A percentile compares a stretch with the other conserved stretches of the same genome.
Conservation (phyloP, 139 green algal species). For the Ostreobium quekettii region DNA sequence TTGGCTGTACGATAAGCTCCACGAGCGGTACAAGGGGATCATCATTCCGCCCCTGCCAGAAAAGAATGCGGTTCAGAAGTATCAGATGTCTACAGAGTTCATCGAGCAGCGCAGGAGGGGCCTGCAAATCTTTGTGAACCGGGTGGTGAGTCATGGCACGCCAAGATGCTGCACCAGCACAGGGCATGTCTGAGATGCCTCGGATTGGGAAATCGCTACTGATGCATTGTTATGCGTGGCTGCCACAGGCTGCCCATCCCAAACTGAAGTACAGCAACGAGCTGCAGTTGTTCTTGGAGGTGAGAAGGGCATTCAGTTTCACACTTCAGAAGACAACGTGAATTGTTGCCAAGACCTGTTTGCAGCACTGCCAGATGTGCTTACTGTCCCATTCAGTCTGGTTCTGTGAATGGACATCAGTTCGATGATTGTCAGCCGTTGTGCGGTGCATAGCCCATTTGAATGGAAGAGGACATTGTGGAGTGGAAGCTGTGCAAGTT, state of each 20-base stretch:
- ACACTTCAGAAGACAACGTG: no score
- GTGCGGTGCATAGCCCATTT: no score
- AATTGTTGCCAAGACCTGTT: no score
- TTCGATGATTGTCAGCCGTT: no score
- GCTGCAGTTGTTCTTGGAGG: constrained; percentile 73
- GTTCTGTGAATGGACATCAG: no score
- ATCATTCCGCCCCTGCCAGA: constrained; percentile 88
- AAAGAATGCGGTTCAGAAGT: constrained; percentile 87
- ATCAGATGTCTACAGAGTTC: constrained; percentile 81
- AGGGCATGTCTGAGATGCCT: no score
- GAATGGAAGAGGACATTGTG: no score
- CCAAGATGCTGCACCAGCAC: constrained; percentile 1
- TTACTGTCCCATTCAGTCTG: no score
- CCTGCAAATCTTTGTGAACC: constrained; percentile 47
- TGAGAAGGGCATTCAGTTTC: constrained; percentile 27
- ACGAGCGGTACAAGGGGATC: constrained; percentile 65
- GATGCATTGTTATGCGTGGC: not conserved
- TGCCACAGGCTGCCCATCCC: constrained; percentile 43
- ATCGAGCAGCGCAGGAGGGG: constrained; percentile 73
- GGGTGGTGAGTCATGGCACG: constrained; percentile 36
- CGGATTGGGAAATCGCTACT: no score
- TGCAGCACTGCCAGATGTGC: no score
- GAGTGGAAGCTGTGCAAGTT: no score
- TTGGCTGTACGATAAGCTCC: constrained; percentile 70
- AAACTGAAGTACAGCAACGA: constrained; percentile 53